Percentiles rank a stretch among this genome's conserved stretches.
phyloP scores from a whole-genome alignment of 768 basidiomycete species.

The Serpula lacrymans region DNA sequence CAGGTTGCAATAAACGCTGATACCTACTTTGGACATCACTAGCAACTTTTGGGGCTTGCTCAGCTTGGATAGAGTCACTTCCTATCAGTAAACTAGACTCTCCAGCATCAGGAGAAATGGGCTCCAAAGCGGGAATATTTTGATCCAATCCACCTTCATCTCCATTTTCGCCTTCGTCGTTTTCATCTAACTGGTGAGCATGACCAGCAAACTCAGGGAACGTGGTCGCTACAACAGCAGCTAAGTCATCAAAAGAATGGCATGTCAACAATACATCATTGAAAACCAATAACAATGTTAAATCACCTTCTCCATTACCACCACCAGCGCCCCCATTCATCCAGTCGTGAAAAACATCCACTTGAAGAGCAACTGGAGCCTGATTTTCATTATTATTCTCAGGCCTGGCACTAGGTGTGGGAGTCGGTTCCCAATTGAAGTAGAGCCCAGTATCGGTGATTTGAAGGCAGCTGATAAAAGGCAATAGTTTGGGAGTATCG shows the following conservation, averaged over 20 bases:
- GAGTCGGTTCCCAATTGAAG: slow-evolving; percentile 39
- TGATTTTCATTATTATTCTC: background rate
- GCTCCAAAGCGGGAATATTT: too few species aligned
- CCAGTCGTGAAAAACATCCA: background rate
- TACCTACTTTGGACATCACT: too few species aligned
- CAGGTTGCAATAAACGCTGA: too few species aligned
- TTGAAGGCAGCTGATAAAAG: slow-evolving; percentile 48
- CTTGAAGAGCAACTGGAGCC: background rate
- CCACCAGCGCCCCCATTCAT: background rate
- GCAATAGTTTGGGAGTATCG: slow-evolving; percentile 13
- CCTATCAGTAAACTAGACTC: too few species aligned
- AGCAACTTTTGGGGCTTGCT: too few species aligned
- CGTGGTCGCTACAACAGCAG: too few species aligned
- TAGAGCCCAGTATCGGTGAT: slow-evolving; percentile 52
- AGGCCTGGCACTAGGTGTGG: background rate
- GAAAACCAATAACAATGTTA: background rate
- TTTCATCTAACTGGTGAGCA: background rate
- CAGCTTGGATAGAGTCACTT: too few species aligned
- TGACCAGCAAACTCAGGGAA: background rate
- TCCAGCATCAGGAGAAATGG: too few species aligned
- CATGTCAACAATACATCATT: background rate
- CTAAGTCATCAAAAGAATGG: too few species aligned
- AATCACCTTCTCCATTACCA: background rate
- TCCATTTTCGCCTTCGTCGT: background rate
- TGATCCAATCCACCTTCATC: too few species aligned